Base-by-base conservation (phyloP, 2,329 filamentous ascomycete species). In the Trichoderma sp. region DNA sequence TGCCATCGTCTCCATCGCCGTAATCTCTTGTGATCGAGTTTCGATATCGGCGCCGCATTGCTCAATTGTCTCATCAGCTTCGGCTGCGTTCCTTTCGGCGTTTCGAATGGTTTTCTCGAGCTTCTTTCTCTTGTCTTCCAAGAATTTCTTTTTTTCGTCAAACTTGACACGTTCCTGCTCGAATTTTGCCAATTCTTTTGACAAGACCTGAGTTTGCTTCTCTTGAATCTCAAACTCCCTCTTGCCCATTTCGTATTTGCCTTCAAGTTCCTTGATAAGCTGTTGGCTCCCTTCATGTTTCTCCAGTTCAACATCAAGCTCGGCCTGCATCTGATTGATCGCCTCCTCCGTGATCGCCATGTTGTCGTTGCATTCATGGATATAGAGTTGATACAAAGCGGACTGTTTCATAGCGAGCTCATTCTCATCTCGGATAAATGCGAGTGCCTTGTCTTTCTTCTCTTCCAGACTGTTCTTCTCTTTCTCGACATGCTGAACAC, bases 151-250 rank as follows among this genome's bases (percentile, higher is more conserved):
- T 86, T 98, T 98, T 82, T 99, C 97, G 75, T 98, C 95, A 76
- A 97, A 95, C 79, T 99, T 99, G 82, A 99, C 96, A 26, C 91
- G 91, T 79, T 98, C 96, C 79, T 98, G 97, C 79, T 99, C 97
- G 74, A 97, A 94, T 79, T 95, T 95, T 58, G 94, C 91, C 83
- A 96, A 91, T 79, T 98, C 93, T 79, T 97, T 97, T 73, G 92
- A 84, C 69, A 97, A 86, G 30, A 85, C 86, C 76, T 98, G 93
- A 0, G 91, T 91, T 67, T 93, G 88, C 81, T 97, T 95, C 76
- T 97, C 93, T 74, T 97, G 89, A 1, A 86, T 85, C 75, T 97
- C 94, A 74, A 92, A 95, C 74, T 97, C 92, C 77, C 95, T 97
- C 75, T 88, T 88, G n/a, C 92, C 93, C 71, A 90, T 89, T 76